phyloP scores from a whole-genome alignment of 2,329 filamentous ascomycete species.

The Sclerotinia subarctica region DNA sequence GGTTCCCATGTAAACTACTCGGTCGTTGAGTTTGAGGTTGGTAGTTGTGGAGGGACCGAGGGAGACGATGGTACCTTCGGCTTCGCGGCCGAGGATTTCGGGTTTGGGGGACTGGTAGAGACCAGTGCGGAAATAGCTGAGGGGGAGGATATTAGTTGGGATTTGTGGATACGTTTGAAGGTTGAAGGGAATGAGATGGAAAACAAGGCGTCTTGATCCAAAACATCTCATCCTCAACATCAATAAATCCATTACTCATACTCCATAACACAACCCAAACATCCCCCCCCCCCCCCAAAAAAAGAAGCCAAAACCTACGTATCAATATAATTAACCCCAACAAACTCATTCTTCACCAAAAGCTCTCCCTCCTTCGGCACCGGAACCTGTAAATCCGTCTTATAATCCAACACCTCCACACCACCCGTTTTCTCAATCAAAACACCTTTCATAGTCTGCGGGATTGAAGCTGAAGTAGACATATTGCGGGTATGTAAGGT shows the following conservation, averaged over 20 bases:
- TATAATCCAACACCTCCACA: constrained; percentile 69
- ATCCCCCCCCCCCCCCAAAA: background rate
- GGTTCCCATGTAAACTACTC: constrained; percentile 65
- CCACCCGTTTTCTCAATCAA: constrained; percentile 70
- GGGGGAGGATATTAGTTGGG: background rate
- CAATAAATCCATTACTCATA: background rate
- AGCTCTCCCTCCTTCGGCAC: constrained; percentile 64
- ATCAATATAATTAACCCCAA: constrained; percentile 88
- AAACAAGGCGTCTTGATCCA: background rate
- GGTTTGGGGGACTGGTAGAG: constrained; percentile 73
- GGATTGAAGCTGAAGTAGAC: constrained; percentile 22
- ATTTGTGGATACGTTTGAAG: background rate
- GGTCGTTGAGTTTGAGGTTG: constrained; percentile 60
- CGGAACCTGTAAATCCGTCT: constrained; percentile 68
- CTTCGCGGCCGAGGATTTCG: constrained; percentile 77
- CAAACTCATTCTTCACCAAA: constrained; percentile 74
- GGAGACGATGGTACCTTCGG: constrained; percentile 66
- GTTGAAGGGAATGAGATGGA: background rate
- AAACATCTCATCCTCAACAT: background rate
- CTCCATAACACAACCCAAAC: background rate
- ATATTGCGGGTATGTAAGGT: background rate
- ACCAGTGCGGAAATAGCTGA: constrained; percentile 80
- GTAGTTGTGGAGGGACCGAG: constrained; percentile 51
- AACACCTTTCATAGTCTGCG: constrained; percentile 56
- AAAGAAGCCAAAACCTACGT: constrained; percentile 46